A percentile compares a stretch with the other conserved stretches of the same genome.
Evolutionary conservation across 331 rosid species (phyloP).

Genomic region (Malus hybrid): DNA sequence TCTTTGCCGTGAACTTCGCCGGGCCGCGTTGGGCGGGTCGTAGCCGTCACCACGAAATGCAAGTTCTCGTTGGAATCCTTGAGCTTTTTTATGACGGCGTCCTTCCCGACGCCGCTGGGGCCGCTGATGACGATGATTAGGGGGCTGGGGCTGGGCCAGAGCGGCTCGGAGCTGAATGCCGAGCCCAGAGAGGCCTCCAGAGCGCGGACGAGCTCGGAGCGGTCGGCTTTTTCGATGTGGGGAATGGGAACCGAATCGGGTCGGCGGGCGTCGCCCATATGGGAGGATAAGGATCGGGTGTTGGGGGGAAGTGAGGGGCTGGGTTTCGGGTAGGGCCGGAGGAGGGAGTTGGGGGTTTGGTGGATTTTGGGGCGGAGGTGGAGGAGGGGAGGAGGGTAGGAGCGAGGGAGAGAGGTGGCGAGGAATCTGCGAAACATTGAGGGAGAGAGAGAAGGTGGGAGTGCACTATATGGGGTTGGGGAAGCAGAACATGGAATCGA

Average conservation of each 20-base stretch:
- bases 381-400: conserved; percentile 15
- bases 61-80: conserved; percentile 4
- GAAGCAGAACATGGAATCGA: conserved; percentile 15
- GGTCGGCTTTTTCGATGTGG: conserved; percentile 34
- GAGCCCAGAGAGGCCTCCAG: conserved; percentile 68
- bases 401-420: conserved; percentile 17
- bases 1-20: conserved; percentile 66
- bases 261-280: conserved; percentile 40
- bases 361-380: not conserved
- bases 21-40: conserved; percentile 55
- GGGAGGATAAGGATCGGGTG: conserved; percentile 18
- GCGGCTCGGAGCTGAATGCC: conserved; percentile 49
- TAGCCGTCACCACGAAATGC: conserved; percentile 82
- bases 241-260: conserved; percentile 32
- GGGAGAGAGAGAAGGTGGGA: not conserved
- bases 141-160: conserved; percentile 52
- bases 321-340: not conserved
- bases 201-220: conserved; percentile 63
- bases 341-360: not conserved
- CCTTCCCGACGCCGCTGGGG: conserved; percentile 95
- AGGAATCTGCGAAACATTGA: conserved; percentile 48
- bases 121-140: conserved; percentile 75
- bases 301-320: not conserved
- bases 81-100: conserved; percentile 57
- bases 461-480: not conserved